phyloP scores from a whole-genome alignment of 495 filamentous ascomycete genomes.

The Aspergillus conjunctus region DNA sequence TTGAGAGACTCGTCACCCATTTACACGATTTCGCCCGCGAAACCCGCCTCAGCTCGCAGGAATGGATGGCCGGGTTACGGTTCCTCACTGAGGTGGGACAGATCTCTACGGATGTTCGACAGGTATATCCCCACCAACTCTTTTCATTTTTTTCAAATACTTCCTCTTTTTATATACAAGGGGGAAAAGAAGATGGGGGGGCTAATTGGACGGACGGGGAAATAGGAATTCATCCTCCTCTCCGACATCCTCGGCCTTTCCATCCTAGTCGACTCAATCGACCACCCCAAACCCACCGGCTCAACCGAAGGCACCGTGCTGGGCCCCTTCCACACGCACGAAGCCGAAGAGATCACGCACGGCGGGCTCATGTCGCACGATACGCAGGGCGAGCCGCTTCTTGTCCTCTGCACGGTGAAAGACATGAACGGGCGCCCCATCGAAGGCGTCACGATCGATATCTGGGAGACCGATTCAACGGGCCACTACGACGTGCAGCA shows the following conservation, averaged over 20 bases:
- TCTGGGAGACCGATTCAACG: constrained; percentile 90
- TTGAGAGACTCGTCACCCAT: constrained; percentile 73
- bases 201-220: background rate
- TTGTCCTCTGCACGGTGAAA: constrained; percentile 74
- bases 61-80: constrained; percentile 75
- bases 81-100: constrained; percentile 77
- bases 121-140: constrained; percentile 48
- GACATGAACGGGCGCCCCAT: constrained; percentile 71
- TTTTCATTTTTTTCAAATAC: constrained; percentile 1
- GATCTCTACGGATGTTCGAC: constrained; percentile 70
- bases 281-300: constrained; percentile 78
- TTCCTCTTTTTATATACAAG: background rate
- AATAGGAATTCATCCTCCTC: constrained; percentile 89
- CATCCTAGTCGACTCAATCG: constrained; percentile 85
- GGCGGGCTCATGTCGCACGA: constrained; percentile 75
- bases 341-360: constrained; percentile 65
- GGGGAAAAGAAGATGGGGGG: background rate
- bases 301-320: constrained; percentile 88
- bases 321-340: constrained; percentile 92
- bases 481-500: constrained; percentile 94
- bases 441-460: constrained; percentile 73
- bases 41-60: constrained; percentile 72
- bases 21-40: constrained; percentile 83
- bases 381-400: constrained; percentile 57
- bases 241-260: constrained; percentile 90